Base-by-base conservation (phyloP, 371 early-diverging fungal genomes). In the Nosema bombycis region DNA sequence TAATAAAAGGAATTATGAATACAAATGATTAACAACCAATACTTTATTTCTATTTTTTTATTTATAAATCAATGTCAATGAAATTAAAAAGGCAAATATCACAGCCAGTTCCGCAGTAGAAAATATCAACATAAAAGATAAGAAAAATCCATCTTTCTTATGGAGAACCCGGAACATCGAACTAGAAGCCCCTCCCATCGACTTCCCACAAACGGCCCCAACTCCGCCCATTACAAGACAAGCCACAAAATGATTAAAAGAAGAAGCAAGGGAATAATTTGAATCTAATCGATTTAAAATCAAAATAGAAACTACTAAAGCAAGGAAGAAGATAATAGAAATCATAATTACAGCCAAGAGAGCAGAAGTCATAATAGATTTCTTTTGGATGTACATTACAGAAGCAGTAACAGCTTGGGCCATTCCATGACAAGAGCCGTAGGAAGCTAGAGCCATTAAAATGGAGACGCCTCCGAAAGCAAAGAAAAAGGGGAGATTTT, bases 281-380 rank as follows among this genome's bases (percentile, higher is more conserved):
- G 30, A 28, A 14, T 55, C 58, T n/a, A 80, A 69, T 32, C 38
- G 70, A 37, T 30, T 46, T 6, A 67, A 24, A 28, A 82, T 79
- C 18, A 81, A 62, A 14, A 82, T 74, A 23, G 77, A 70, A 28
- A 84, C 34, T 37, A 84, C 79, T 54, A 84, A 80, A 46, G 71
- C 82, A 34, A 75, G 73, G 63, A 84, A 75, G 46, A 82, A 84
- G 18, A 79, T 70, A 55, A 82, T 79, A 18, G 82, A 80, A 28
- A 73, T 32, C 75, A 84, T 80, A 36, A 84, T 82, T 37, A 79
- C 67, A 32, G 80, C 70, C 30, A 84, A 69, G 63, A 82, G 82
- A 26, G 84, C 46, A 46, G 73, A 72, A 32, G 80, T 79, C 23
- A 81, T 56, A 18, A 84, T 73, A 2, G 69, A 69, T 57, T 58